These are phyloP conservation scores for Yamadazyma jaroonii DNA, from an alignment of 1,139 yeast species.

Conservation along the genomic window DNA sequence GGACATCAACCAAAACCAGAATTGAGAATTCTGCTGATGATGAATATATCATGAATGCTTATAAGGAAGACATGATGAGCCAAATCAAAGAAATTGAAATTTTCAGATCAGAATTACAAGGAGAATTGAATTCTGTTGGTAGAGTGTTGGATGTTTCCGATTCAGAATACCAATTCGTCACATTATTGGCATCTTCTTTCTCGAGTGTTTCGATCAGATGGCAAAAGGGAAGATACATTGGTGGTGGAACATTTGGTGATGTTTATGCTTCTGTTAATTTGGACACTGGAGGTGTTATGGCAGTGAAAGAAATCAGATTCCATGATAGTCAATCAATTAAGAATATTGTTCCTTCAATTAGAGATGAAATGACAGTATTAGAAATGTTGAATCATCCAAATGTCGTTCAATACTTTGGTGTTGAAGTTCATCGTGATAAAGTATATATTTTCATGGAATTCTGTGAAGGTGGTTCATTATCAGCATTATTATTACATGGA, in stretches of 20 bases:
- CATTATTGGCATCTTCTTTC: slow-evolving; percentile 84
- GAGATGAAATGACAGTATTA: slow-evolving; percentile 94
- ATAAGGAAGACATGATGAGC: slow-evolving; percentile 58
- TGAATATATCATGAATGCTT: slow-evolving; percentile 52
- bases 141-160: slow-evolving; percentile 85
- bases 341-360: slow-evolving; percentile 82
- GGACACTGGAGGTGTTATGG: slow-evolving; percentile 95
- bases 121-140: slow-evolving; percentile 63
- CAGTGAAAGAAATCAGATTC: slow-evolving; percentile 91
- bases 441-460: slow-evolving; percentile 97
- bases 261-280: slow-evolving; percentile 90
- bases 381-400: slow-evolving; percentile 96
- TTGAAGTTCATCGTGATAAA: slow-evolving; percentile 93
- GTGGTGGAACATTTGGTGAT: slow-evolving; percentile 95
- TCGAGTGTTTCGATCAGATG: slow-evolving; percentile 91
- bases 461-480: slow-evolving; percentile 94
- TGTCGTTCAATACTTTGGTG: slow-evolving; percentile 94
- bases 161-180: slow-evolving; percentile 82
- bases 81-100: slow-evolving; percentile 61
- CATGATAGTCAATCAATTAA: slow-evolving; percentile 87
- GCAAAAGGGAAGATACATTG: slow-evolving; percentile 94
- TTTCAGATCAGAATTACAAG: slow-evolving; percentile 48
- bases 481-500: slow-evolving; percentile 77
- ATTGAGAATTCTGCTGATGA: slow-evolving; percentile 59
- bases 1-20: slow-evolving; percentile 47